Evolutionary conservation across 139 green algal species (phyloP).

Genomic region (Ostreobium quekettii): DNA sequence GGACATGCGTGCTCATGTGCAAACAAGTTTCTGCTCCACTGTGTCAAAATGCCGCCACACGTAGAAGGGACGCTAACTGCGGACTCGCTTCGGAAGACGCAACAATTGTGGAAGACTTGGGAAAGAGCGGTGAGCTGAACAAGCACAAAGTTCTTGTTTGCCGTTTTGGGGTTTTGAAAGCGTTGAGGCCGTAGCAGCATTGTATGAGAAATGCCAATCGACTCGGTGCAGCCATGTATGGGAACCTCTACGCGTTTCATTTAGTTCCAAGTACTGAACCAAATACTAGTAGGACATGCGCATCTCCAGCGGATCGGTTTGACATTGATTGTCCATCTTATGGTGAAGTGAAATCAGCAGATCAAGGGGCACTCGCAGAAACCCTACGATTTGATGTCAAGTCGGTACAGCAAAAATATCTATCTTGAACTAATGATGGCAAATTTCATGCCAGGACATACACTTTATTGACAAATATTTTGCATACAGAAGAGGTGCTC

Average conservation of each 20-base stretch:
- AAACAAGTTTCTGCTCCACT: too few species aligned
- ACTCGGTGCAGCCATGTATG: background rate
- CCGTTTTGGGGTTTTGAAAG: background rate
- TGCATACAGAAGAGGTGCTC: too few species aligned
- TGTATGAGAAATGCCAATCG: background rate
- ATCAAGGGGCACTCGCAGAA: background rate
- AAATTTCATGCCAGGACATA: background rate
- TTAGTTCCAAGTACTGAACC: background rate
- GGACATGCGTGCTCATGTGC: too few species aligned
- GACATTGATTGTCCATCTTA: background rate
- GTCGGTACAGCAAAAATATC: background rate
- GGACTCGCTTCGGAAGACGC: background rate
- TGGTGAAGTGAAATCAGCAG: background rate
- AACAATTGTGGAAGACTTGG: conserved; percentile 4
- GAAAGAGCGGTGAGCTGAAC: background rate
- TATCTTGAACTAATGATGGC: background rate
- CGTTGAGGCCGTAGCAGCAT: background rate
- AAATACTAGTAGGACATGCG: too few species aligned
- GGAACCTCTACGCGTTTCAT: background rate
- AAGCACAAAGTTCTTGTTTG: background rate
- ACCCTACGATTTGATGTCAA: background rate
- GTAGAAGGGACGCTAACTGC: background rate
- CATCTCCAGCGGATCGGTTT: background rate
- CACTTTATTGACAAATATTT: too few species aligned
- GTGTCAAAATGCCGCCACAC: background rate